These are phyloP conservation scores for Diplodia seriata DNA, from an alignment of 2,329 filamentous ascomycete genomes.

Conservation along the genomic window DNA sequence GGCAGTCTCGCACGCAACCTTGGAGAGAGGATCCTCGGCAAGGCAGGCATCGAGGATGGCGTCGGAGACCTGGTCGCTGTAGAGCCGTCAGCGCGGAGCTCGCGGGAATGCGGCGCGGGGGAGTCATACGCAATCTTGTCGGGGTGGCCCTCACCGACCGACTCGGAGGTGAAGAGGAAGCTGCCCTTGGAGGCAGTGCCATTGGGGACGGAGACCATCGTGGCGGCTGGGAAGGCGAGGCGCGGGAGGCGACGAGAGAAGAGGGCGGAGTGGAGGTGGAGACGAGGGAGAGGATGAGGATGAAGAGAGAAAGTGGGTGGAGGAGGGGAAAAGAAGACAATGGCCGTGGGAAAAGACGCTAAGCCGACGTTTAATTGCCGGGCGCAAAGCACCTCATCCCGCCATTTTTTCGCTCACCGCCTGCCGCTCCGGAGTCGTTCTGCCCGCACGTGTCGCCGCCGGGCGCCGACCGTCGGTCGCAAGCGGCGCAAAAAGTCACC, in stretches of 20 bases:
- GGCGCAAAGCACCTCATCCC: conserved; percentile 30
- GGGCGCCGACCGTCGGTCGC: conserved; percentile 11
- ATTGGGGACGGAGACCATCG: conserved; percentile 31
- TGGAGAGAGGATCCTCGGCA: conserved; percentile 92
- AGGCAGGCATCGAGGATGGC: conserved; percentile 98
- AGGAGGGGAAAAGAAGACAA: conserved; percentile 37
- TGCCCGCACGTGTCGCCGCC: conserved; percentile 22
- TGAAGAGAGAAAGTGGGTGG: conserved; percentile 37
- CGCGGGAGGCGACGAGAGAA: background rate
- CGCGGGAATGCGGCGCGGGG: background rate
- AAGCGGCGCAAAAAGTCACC: conserved; percentile 28
- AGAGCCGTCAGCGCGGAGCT: background rate
- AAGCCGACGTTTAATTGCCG: conserved; percentile 29
- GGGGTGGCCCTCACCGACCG: conserved; percentile 69
- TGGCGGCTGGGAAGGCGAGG: conserved; percentile 11
- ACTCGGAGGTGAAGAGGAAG: conserved; percentile 60
- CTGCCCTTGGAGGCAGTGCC: conserved; percentile 41
- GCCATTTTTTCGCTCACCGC: conserved; percentile 21
- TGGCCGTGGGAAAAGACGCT: conserved; percentile 19
- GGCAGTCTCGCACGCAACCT: conserved; percentile 97
- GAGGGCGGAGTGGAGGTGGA: conserved; percentile 31
- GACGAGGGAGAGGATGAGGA: conserved; percentile 34
- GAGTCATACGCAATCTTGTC: conserved; percentile 82
- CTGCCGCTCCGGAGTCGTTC: conserved; percentile 11
- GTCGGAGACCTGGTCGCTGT: conserved; percentile 92